phyloP scores from a whole-genome alignment of 345 rosid genomes.

The Bruguiera gymnorhiza region DNA sequence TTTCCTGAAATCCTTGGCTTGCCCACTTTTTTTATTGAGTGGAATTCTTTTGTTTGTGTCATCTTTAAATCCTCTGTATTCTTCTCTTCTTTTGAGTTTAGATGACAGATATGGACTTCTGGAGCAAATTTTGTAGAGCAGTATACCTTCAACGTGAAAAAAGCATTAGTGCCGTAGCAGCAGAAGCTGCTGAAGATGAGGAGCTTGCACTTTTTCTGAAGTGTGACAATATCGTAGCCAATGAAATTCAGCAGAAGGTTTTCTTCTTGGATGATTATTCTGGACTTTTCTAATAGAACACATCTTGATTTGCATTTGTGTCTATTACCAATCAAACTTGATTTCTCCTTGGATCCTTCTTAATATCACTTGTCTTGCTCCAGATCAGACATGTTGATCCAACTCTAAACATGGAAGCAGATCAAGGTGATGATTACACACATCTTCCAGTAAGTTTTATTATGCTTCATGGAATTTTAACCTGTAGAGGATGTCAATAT shows the following conservation, averaged over 20 bases:
- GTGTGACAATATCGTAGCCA: slow-evolving; percentile 83
- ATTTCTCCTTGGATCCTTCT: not conserved
- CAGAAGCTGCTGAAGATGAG: slow-evolving; percentile 99
- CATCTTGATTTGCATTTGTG: slow-evolving; percentile 5
- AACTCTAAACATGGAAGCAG: slow-evolving; percentile 93
- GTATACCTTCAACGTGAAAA: slow-evolving; percentile 78
- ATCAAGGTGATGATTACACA: slow-evolving; percentile 87
- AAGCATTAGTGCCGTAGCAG: slow-evolving; percentile 72
- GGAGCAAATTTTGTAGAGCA: slow-evolving; percentile 96
- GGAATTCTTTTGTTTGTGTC: no score
- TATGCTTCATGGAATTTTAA: not conserved
- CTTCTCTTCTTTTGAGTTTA: slow-evolving; percentile 24
- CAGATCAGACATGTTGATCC: slow-evolving; percentile 95
- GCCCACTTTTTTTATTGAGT: no score
- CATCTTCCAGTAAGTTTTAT: slow-evolving; percentile 79
- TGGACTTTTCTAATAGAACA: not conserved
- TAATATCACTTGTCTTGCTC: slow-evolving; percentile 1
- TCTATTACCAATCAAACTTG: slow-evolving; percentile 14
- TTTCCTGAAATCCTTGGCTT: not conserved
- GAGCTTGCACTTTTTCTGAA: slow-evolving; percentile 86
- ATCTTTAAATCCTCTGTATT: not conserved
- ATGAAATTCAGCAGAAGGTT: slow-evolving; percentile 78
- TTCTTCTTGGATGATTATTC: slow-evolving; percentile 14
- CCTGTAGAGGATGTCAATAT: slow-evolving; percentile 6
- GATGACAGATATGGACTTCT: slow-evolving; percentile 91